Percentiles rank a stretch among this genome's conserved stretches.
These are phyloP conservation scores for Geotrichum australiense DNA, from an alignment of 1,139 yeast genomes.

Conservation along the genomic window DNA sequence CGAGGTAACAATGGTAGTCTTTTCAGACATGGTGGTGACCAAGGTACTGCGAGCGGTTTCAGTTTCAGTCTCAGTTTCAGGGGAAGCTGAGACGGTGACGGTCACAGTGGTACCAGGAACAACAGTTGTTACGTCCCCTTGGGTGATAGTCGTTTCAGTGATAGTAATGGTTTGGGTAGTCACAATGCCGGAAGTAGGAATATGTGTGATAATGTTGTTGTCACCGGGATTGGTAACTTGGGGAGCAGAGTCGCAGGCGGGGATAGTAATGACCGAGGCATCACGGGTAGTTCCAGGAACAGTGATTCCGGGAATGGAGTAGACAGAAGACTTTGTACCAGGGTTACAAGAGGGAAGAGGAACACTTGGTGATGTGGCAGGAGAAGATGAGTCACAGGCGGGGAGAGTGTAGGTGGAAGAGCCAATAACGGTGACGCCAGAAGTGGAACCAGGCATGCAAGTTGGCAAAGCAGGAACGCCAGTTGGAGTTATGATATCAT, in stretches of 20 bases:
- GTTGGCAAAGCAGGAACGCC: not conserved
- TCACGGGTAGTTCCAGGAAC: not conserved
- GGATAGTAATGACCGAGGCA: constrained; percentile 4
- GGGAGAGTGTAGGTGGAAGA: constrained; percentile 2
- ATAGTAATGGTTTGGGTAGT: constrained; percentile 17
- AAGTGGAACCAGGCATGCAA: not conserved
- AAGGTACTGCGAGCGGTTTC: constrained; percentile 14
- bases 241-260: not conserved
- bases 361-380: constrained; percentile 2
- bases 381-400: not conserved
- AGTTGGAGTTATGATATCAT: not conserved
- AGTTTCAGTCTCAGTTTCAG: constrained; percentile 10
- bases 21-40: constrained; percentile 6
- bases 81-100: constrained; percentile 18
- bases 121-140: constrained; percentile 12
- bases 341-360: constrained; percentile 9
- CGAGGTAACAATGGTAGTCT: constrained; percentile 6
- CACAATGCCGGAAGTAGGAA: constrained; percentile 8
- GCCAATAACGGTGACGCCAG: not conserved
- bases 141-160: constrained; percentile 17
- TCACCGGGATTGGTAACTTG: not conserved
- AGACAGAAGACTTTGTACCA: constrained; percentile 12
- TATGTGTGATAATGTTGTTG: not conserved
- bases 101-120: constrained; percentile 16
- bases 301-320: constrained; percentile 20